Evolutionary conservation across 2,329 filamentous ascomycete species (phyloP).

Genomic region (Sporothrix mexicana): DNA sequence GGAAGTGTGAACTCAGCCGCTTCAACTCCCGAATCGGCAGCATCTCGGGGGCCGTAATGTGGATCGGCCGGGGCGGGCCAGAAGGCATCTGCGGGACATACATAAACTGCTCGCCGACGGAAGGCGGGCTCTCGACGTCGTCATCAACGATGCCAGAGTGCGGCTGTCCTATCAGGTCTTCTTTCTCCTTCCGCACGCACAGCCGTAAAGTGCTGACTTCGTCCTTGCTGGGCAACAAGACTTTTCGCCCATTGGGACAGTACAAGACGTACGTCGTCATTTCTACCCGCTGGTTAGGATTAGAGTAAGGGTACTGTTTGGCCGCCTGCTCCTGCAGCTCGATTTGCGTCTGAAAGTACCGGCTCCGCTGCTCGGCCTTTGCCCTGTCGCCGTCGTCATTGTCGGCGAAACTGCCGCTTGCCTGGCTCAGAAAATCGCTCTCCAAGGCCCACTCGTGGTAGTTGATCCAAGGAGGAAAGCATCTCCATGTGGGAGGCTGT

Average conservation of each 20-base stretch:
- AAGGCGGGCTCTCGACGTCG: too few relatives aligned
- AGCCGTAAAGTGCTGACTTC: neutral
- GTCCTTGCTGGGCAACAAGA: neutral
- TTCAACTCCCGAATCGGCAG: neutral
- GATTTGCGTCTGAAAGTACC: too few relatives aligned
- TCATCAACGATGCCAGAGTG: too few relatives aligned
- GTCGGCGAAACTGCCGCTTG: neutral
- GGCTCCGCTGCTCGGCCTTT: neutral
- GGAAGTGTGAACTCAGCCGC: neutral
- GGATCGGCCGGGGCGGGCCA: neutral
- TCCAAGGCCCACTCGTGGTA: neutral
- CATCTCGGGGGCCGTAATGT: neutral
- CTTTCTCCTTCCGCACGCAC: neutral
- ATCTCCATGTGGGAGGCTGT: too few relatives aligned
- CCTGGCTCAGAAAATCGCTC: neutral
- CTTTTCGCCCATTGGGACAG: slow-evolving; percentile 1
- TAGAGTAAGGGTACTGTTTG: too few relatives aligned
- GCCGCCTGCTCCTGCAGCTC: too few relatives aligned
- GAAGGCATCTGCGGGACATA: neutral
- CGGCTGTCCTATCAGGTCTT: too few relatives aligned
- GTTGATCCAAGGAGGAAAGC: neutral
- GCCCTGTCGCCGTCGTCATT: neutral
- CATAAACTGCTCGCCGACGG: too few relatives aligned
- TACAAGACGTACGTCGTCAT: neutral
- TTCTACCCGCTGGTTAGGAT: neutral